These are phyloP conservation scores for Leccinum disarticulatum DNA, from an alignment of 768 basidiomycete genomes.

Conservation along the genomic window DNA sequence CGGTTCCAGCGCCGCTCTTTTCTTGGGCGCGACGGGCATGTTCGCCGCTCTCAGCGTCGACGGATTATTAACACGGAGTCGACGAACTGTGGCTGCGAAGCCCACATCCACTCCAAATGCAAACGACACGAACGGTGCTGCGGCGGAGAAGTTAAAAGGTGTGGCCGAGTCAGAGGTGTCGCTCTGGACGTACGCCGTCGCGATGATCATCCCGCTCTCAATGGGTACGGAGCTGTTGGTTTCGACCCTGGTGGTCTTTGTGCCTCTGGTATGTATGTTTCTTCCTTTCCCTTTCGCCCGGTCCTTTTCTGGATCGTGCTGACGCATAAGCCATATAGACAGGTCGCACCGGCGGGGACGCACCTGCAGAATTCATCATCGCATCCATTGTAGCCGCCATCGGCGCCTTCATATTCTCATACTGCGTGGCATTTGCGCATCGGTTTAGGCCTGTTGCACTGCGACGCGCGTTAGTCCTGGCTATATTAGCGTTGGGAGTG, in stretches of 20 bases:
- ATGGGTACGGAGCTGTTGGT: slow-evolving; percentile 57
- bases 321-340: slow-evolving; percentile 47
- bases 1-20: slow-evolving; percentile 77
- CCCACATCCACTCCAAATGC: background rate
- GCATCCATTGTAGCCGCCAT: slow-evolving; percentile 69
- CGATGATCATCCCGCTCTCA: slow-evolving; percentile 52
- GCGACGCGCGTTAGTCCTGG: slow-evolving; percentile 40
- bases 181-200: slow-evolving; percentile 63
- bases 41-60: slow-evolving; percentile 43
- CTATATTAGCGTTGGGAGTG: slow-evolving; percentile 46
- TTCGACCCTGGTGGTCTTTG: slow-evolving; percentile 80
- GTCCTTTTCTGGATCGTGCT: slow-evolving; percentile 9
- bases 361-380: slow-evolving; percentile 87
- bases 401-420: slow-evolving; percentile 57
- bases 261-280: slow-evolving; percentile 65
- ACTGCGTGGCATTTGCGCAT: slow-evolving; percentile 69
- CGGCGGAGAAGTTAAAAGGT: background rate
- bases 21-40: slow-evolving; percentile 58
- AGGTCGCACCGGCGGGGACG: slow-evolving; percentile 78
- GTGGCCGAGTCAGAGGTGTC: slow-evolving; percentile 41
- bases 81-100: too few species aligned
- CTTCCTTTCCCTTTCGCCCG: background rate
- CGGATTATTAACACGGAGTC: too few species aligned
- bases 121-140: slow-evolving; percentile 2
- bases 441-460: slow-evolving; percentile 54